A percentile compares a stretch with the other conserved stretches of the same genome.
These are phyloP conservation scores for Vigna hirtella DNA, from an alignment of 306 rosid genomes.

Conservation along the genomic window DNA sequence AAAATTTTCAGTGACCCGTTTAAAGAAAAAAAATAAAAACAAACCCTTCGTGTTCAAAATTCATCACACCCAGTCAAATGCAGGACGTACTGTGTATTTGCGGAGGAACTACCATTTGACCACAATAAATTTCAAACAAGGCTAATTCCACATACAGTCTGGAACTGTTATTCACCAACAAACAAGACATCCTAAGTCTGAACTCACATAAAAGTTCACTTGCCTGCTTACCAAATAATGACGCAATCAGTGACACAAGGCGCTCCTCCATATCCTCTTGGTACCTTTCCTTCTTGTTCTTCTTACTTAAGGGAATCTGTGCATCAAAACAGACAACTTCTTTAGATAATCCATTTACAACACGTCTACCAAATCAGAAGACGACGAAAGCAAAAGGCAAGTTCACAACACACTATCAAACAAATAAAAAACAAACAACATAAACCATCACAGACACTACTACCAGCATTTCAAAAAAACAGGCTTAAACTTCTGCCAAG, in stretches of 20 bases:
- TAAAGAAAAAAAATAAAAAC: not conserved
- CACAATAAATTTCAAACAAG: not conserved
- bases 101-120: constrained; percentile 23
- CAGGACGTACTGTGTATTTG: not conserved
- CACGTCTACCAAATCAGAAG: constrained; percentile 18
- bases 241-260: constrained; percentile 77
- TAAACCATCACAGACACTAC: constrained; percentile 13
- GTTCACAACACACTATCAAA: not conserved
- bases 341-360: constrained; percentile 38
- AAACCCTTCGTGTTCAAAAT: not conserved
- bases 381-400: not conserved
- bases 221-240: constrained; percentile 97
- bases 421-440: not conserved
- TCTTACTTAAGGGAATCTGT: constrained; percentile 80
- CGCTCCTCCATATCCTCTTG: constrained; percentile 97
- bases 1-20: not conserved
- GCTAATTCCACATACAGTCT: not conserved
- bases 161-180: not conserved
- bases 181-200: constrained; percentile 34
- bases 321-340: constrained; percentile 29
- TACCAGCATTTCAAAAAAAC: not conserved
- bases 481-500: not conserved
- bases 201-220: constrained; percentile 52
- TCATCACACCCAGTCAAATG: constrained; percentile 24
- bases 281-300: constrained; percentile 87